Percentiles rank a stretch among this genome's conserved stretches.
Conservation (phyloP, 352 stramenopile genomes). For the Phytophthora pseudosyringae region DNA sequence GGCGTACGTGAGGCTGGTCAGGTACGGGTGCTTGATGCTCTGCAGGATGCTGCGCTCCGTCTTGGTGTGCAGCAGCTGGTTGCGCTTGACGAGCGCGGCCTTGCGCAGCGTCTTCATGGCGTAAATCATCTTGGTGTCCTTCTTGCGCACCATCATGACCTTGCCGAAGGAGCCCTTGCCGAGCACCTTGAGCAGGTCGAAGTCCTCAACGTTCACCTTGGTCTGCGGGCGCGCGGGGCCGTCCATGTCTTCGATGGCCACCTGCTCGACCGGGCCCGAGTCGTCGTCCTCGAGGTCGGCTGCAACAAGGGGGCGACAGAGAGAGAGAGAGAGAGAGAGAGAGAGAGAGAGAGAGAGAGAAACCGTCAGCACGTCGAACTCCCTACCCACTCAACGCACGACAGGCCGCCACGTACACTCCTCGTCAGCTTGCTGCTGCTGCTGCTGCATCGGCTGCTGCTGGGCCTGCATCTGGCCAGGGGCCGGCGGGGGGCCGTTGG, state of each 20-base stretch:
- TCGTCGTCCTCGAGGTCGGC: constrained; percentile 85
- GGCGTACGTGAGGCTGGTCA: constrained; percentile 87
- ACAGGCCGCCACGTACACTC: constrained; percentile 58
- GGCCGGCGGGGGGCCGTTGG: constrained; percentile 40
- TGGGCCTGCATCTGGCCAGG: constrained; percentile 33
- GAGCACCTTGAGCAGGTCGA: constrained; percentile 94
- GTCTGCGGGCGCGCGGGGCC: constrained; percentile 57
- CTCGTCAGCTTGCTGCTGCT: constrained; percentile 46
- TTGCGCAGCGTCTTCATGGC: constrained; percentile 97
- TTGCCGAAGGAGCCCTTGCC: constrained; percentile 97
- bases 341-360: constrained; percentile 6
- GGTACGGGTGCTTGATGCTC: constrained; percentile 93
- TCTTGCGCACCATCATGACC: constrained; percentile 96
- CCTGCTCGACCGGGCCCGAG: constrained; percentile 79
- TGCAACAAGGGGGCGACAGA: constrained; percentile 27
- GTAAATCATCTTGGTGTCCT: constrained; percentile 94
- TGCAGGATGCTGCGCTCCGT: constrained; percentile 94
- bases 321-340: constrained; percentile 1
- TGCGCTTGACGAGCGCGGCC: constrained; percentile 91
- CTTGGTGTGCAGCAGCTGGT: constrained; percentile 94
- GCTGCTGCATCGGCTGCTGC: constrained; percentile 22
- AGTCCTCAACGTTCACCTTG: constrained; percentile 93
- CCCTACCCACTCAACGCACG: neutral
- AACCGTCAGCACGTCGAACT: constrained; percentile 3
- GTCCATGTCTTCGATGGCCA: constrained; percentile 86